phyloP scores from a whole-genome alignment of 129 eudicot genomes.

The Deinandra increscens region DNA sequence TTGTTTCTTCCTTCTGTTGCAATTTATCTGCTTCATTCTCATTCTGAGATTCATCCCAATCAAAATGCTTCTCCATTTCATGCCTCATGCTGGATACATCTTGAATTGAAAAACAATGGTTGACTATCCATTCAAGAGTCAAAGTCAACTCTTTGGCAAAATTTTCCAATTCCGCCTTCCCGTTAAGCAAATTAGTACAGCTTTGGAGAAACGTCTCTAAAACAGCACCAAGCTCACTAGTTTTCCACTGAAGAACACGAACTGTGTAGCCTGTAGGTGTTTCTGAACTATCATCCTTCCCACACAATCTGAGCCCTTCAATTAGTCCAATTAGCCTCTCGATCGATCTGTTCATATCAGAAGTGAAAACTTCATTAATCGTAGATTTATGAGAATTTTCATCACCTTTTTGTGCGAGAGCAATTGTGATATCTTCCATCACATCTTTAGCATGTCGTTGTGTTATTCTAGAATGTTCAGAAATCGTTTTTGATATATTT shows the following conservation, averaged over 20 bases:
- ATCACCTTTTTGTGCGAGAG: constrained; percentile 27
- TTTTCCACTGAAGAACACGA: constrained; percentile 87
- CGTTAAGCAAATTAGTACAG: constrained; percentile 53
- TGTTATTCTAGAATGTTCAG: constrained; percentile 37
- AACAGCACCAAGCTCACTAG: constrained; percentile 54
- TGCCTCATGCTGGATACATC: constrained; percentile 85
- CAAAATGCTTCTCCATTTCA: constrained; percentile 58
- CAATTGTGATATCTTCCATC: constrained; percentile 40
- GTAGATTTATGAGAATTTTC: constrained; percentile 14
- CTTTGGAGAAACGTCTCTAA: constrained; percentile 54
- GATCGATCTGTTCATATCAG: constrained; percentile 42
- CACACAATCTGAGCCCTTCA: constrained; percentile 50
- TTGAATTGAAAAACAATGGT: constrained; percentile 91
- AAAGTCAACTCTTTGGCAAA: constrained; percentile 61
- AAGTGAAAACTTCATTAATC: constrained; percentile 22
- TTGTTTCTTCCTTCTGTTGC: constrained; percentile 34
- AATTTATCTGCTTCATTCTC: constrained; percentile 41
- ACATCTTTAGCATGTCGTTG: constrained; percentile 34
- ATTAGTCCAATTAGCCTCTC: constrained; percentile 60
- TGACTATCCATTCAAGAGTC: constrained; percentile 78
- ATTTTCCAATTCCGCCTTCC: constrained; percentile 44
- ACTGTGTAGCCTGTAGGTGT: constrained; percentile 56
- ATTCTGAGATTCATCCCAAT: constrained; percentile 73
- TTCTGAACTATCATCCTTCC: constrained; percentile 35
- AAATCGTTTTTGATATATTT: constrained; percentile 38